These are phyloP conservation scores for Pestalotiopsis sp. DNA, from an alignment of 2,329 filamentous ascomycete species.

Conservation along the genomic window DNA sequence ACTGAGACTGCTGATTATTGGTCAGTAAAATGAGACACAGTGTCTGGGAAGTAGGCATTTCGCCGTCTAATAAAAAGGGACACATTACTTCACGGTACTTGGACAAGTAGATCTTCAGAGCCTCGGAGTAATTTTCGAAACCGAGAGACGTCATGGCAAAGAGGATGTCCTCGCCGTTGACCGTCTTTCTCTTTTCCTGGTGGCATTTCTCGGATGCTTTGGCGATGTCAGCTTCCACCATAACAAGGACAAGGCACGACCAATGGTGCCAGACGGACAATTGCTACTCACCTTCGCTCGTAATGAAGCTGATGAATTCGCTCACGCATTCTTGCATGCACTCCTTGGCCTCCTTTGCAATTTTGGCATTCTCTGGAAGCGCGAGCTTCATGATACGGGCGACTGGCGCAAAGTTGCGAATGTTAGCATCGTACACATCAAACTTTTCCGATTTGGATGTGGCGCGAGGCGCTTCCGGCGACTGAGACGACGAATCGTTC, in stretches of 20 bases:
- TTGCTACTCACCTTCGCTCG: constrained; percentile 81
- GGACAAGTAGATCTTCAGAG: constrained; percentile 95
- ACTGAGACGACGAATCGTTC: constrained; percentile 57
- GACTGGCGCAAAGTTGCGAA: constrained; percentile 92
- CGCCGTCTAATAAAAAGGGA: too few species aligned
- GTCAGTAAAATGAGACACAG: constrained; percentile 29
- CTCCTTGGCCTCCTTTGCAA: constrained; percentile 98
- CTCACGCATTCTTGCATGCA: constrained; percentile 99
- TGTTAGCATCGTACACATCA: constrained; percentile 82
- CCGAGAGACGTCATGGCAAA: constrained; percentile 99
- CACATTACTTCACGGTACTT: constrained; percentile 92
- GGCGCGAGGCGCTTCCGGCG: constrained; percentile 50
- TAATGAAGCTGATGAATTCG: constrained; percentile 99
- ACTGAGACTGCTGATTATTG: constrained; percentile 70
- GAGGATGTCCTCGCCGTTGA: constrained; percentile 97
- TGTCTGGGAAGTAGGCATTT: constrained; percentile 17
- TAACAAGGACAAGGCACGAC: constrained; percentile 15
- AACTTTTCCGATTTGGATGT: constrained; percentile 51
- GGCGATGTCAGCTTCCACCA: constrained; percentile 26
- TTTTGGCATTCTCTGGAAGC: constrained; percentile 96
- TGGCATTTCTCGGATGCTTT: constrained; percentile 98
- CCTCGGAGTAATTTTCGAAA: constrained; percentile 98
- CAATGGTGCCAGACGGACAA: background rate
- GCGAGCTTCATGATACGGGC: constrained; percentile 99
- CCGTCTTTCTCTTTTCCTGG: constrained; percentile 98